Evolutionary conservation across 2,329 filamentous ascomycete species (phyloP), one percentile per base, ranked within the genome.

Genomic region (Sporothrix variecibatus): DNA sequence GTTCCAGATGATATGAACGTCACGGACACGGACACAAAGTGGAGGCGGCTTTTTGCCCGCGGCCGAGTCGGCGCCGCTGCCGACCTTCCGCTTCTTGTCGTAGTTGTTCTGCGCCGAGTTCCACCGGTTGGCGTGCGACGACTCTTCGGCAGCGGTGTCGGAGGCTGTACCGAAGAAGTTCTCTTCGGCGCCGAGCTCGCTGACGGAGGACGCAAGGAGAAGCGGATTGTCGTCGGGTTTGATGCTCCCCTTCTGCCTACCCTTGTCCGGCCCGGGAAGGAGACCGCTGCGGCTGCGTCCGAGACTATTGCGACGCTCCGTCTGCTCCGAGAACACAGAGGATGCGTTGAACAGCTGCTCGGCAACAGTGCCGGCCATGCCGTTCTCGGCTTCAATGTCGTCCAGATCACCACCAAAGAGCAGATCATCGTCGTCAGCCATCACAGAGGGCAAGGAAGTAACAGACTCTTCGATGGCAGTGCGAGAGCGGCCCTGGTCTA

Each of bases 1-100:
- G 79, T 99, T 97, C 96, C 96, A 99, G 75, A 98, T 98, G 71
- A 98, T 85, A 80, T 98, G 94, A 6, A 97, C 91, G 79, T 98
- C 94, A 34, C 93, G 91, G 20, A 98, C 88, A 5, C 90, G 90
- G 2, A 98, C 86, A 76, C 90, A 91, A 17, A 99, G 83, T 6
- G 95, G 94, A 76, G 92, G 73, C 23, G 31, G 64, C 58, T 56
- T 67, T n/a, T 40, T 65, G 23, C 26, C 23, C 2, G 46, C 38
- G 26, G 49, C 31, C 31, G 58, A 53, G 87, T 86, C 9, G 43
- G 38, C 12, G 17, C 62, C 38, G 26, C 38, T 12, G 7, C 26
- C 49, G 3, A 46, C 34, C 34, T 23, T 67, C 2, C n/a, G 34
- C 15, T 23, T 70, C 58, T 87, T 85, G 72, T 92, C 91, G 78